Evolutionary conservation across 78 protist genomes (phyloP).

Genomic region (Dictyostelium purpureum): DNA sequence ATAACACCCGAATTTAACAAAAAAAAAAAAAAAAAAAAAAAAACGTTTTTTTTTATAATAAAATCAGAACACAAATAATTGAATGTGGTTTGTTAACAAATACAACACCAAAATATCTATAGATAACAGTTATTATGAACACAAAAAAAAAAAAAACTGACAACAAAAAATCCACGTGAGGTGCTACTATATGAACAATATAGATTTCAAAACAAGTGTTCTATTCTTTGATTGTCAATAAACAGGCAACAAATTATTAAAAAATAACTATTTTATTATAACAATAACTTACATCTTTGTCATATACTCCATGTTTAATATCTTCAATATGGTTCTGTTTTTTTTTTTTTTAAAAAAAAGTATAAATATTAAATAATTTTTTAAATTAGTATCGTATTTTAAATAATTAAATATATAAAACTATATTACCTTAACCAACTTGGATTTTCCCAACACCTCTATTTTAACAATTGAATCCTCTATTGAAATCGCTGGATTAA

Average conservation of each 20-base stretch:
- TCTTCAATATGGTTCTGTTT: conserved; percentile 17
- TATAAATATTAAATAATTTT: background rate
- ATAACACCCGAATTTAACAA: background rate
- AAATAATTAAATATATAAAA: background rate
- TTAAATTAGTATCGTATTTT: background rate
- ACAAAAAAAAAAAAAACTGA: background rate
- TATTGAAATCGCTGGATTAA: background rate
- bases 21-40: background rate
- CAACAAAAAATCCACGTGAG: background rate
- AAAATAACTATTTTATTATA: background rate
- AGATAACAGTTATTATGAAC: background rate
- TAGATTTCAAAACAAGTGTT: no score
- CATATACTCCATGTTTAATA: conserved; percentile 8
- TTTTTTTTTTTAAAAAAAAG: background rate
- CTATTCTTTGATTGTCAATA: no score
- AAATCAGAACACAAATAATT: background rate
- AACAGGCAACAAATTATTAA: no score
- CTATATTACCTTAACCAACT: background rate
- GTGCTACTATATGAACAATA: no score
- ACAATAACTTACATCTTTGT: background rate
- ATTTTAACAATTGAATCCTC: conserved; percentile 30
- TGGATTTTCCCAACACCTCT: background rate
- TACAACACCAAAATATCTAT: background rate
- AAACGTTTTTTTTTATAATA: background rate
- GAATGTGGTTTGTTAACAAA: background rate